Evolutionary conservation across 805 yeast species (phyloP).

Genomic region (Peterozyma xylosa): DNA sequence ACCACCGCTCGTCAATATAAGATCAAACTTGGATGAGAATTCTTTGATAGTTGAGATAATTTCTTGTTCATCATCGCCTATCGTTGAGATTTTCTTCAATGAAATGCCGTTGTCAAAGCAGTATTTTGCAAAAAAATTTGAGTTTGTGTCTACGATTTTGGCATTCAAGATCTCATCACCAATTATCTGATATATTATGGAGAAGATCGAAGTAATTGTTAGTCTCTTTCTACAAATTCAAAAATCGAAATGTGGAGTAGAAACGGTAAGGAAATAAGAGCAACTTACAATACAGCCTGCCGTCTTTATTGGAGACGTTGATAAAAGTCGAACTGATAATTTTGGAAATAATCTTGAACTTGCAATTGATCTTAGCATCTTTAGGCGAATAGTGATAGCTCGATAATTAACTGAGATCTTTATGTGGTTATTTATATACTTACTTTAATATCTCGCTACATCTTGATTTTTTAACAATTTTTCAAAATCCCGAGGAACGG

Average conservation of each 20-base stretch:
- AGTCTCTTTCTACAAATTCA: neutral
- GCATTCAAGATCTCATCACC: conserved; percentile 90
- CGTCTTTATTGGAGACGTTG: conserved; percentile 1
- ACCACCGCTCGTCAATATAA: conserved; percentile 64
- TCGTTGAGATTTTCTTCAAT: conserved; percentile 56
- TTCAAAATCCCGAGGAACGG: no score
- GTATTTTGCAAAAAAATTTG: conserved; percentile 59
- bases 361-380: no score
- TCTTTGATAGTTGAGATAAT: conserved; percentile 45
- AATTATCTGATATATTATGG: conserved; percentile 31
- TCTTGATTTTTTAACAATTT: no score
- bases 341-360: no score
- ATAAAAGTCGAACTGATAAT: neutral
- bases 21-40: conserved; percentile 46
- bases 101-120: conserved; percentile 67
- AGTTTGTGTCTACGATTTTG: conserved; percentile 74
- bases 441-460: no score
- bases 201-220: neutral
- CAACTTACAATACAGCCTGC: conserved; percentile 8
- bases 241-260: neutral
- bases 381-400: no score
- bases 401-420: no score
- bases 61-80: conserved; percentile 70
- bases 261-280: neutral
- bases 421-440: no score